Base-by-base conservation (phyloP, 139 green algal species). In the Chlorella sp. region DNA sequence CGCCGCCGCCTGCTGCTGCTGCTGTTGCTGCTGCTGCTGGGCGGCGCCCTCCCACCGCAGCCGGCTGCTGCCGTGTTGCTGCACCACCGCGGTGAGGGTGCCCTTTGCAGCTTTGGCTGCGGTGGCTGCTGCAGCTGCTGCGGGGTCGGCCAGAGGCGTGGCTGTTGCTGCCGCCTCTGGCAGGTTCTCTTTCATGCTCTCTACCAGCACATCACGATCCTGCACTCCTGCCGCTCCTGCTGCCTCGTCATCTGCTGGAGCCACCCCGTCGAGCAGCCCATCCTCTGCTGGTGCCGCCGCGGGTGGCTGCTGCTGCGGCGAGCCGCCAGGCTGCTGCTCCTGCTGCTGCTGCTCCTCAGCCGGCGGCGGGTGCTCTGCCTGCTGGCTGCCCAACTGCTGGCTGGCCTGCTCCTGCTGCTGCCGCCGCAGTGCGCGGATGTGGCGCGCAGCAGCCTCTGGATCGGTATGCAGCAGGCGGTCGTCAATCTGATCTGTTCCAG, bases 171-270 rank as follows among this genome's bases (percentile, higher is more conserved):
- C 64, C 1, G 47, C 41, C 51, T 68, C 67, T 11, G 80, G 80
- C 51, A 85, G 65, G 80, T 85, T 85, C 15, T 78, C 80, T 34
- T 78, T 85, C 30, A 68, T 85, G 51, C 64, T 85, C 13, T 74
- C 67, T 30, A 51, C 47, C 56, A 85, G 67, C 16, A 78, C 62
- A 16, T 39, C 74, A 15, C 44, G 74, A 5, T 57, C n/a, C 47
- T 26, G 16, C 74, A 21, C 74, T 21, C 51, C 51, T 21, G 41
- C 70, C 17, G 25, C 70, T 21, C 25, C 38, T 28, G 25, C 73
- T 28, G 47, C 17, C 17, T 3, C 44, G 28, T 6, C 60, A 57
- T 30, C 9, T 7, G 57, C 56, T 28, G 57, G 32, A 23, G 1
- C 55, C 28, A 21, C 74, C 1, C 20, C 56, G 20, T 28, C 38